Evolutionary conservation across 73 alveolate species (phyloP), one percentile per base, ranked within the genome.

Genomic region (Halteria grandinella): DNA sequence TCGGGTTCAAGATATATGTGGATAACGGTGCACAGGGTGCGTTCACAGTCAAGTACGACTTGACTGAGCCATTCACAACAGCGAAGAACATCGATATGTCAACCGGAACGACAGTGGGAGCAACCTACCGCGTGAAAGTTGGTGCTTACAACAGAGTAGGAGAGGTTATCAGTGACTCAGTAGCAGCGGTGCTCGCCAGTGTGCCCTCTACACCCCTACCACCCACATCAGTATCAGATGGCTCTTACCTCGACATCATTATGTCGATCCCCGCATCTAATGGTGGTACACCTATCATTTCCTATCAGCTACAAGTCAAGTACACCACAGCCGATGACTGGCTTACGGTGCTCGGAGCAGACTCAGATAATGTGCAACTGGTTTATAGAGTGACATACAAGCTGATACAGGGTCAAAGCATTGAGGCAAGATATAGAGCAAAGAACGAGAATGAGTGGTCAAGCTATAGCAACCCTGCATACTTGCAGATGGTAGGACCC

Each of bases 1-100:
- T 55, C 32, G 95, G 95, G 31, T 88, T 83, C 48, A 76, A 44
- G 71, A 89, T 89, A 1, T 89, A 59, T 50, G 74, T 76, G 28
- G 79, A 36, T 28, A 86, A 71, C 54, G 82, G 87, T 25, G 43
- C 40, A 41, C 36, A 4, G 32, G 86, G 83, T 10, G 21, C 15
- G 12, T 55, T 37, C 29, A 45, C 41, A 55, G 52, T 86, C 0
- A 20, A 51, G 15, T 39, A 82, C 55, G 82, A 71, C 37, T 58
- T 47, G 2, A 51, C 32, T 34, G 72, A 82, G 40, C 91, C 91
- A 14, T 82, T 82, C 86, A 49, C 72, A 0, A 29, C 44, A 15
- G 14, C n/a, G 51, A 71, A 69, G 21, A 33, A 49, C 12, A 71
- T 82, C 28, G 91, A 82, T 47, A 71, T 72, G 86, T 40, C 86